These are phyloP conservation scores for Cryphonectria carpinicola DNA, from an alignment of 2,329 filamentous ascomycete genomes.

Conservation along the genomic window DNA sequence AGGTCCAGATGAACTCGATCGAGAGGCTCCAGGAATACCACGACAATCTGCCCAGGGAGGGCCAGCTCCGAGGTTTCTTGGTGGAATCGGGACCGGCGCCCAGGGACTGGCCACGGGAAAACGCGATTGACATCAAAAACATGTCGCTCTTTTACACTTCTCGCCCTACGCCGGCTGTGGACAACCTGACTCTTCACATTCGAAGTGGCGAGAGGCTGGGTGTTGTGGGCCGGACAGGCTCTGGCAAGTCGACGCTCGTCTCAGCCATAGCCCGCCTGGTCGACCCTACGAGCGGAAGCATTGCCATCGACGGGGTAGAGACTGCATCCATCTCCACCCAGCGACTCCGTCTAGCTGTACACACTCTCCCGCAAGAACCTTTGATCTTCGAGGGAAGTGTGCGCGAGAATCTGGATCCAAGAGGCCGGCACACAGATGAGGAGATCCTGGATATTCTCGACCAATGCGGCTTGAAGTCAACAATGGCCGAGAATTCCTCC, in stretches of 20 bases:
- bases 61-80: background rate
- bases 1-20: constrained; percentile 19
- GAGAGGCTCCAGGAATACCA: constrained; percentile 15
- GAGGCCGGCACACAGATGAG: constrained; percentile 4
- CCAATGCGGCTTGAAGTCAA: constrained; percentile 5
- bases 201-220: constrained; percentile 28
- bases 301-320: constrained; percentile 39
- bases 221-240: constrained; percentile 40
- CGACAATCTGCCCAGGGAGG: constrained; percentile 15
- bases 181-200: constrained; percentile 14
- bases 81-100: background rate
- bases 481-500: background rate
- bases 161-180: constrained; percentile 13
- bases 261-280: constrained; percentile 39
- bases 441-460: constrained; percentile 14
- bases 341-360: constrained; percentile 2
- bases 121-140: background rate
- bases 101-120: constrained; percentile 12
- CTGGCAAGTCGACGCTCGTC: constrained; percentile 40
- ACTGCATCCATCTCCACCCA: constrained; percentile 30
- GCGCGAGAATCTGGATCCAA: constrained; percentile 28
- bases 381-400: constrained; percentile 14
- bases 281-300: constrained; percentile 34
- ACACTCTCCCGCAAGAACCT: constrained; percentile 12
- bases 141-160: constrained; percentile 17